phyloP scores from a whole-genome alignment of 2,329 filamentous ascomycete species.

The Setomelanomma holmii region DNA sequence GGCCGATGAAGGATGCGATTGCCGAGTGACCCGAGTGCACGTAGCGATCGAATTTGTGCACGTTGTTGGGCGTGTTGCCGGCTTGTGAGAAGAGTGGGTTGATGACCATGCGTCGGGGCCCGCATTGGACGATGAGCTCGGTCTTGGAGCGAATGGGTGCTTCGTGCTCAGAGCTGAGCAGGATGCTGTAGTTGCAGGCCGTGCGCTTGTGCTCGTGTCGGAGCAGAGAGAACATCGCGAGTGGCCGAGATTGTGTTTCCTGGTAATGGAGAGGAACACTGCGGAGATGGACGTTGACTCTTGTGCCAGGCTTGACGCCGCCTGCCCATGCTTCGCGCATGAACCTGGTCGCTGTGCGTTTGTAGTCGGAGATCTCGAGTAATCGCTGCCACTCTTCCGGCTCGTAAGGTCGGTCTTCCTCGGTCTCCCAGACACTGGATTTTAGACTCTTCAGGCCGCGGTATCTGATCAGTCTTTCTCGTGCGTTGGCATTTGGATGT shows the following conservation, averaged over 20 bases:
- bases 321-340: constrained; percentile 86
- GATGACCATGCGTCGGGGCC: constrained; percentile 83
- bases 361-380: constrained; percentile 88
- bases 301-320: constrained; percentile 81
- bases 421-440: constrained; percentile 86
- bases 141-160: constrained; percentile 88
- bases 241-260: constrained; percentile 62
- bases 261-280: constrained; percentile 64
- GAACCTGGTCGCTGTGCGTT: constrained; percentile 77
- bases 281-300: constrained; percentile 79
- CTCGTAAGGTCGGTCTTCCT: constrained; percentile 85
- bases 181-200: constrained; percentile 83
- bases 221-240: constrained; percentile 84
- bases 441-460: constrained; percentile 90
- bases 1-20: constrained; percentile 87
- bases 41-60: constrained; percentile 95
- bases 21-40: constrained; percentile 89
- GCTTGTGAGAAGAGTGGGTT: constrained; percentile 89
- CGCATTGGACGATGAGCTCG: constrained; percentile 89
- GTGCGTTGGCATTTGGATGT: constrained; percentile 82
- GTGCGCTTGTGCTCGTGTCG: constrained; percentile 95
- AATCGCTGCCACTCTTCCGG: constrained; percentile 89
- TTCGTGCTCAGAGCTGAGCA: constrained; percentile 77
- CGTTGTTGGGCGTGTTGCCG: constrained; percentile 93
- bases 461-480: constrained; percentile 85